Conservation (phyloP, 805 yeast species). For the Suhomyces kilbournensis region DNA sequence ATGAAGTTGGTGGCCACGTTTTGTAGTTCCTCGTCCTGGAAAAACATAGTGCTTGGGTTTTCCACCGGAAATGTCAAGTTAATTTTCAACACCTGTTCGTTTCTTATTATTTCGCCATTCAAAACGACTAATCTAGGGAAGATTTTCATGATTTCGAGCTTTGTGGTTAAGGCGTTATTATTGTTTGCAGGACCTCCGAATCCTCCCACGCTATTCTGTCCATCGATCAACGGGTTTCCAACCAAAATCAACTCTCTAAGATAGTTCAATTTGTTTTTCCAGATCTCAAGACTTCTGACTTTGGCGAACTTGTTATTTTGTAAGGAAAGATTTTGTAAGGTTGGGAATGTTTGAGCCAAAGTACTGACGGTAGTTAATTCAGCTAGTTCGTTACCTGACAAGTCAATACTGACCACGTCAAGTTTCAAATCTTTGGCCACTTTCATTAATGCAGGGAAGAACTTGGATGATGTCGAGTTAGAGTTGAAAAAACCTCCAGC, state of each 20-base stretch:
- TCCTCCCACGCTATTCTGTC: constrained; percentile 3
- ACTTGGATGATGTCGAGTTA: constrained; percentile 64
- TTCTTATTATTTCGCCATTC: constrained; percentile 76
- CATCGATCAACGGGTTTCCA: constrained; percentile 70
- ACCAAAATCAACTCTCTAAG: constrained; percentile 74
- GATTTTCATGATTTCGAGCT: constrained; percentile 58
- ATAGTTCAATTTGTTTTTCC: constrained; percentile 71
- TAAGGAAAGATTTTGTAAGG: constrained; percentile 72
- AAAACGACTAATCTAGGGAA: constrained; percentile 81
- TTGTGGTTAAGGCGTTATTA: constrained; percentile 38
- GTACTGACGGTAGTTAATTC: constrained; percentile 61
- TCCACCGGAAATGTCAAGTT: constrained; percentile 56
- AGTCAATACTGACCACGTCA: constrained; percentile 69
- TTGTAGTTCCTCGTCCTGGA: constrained; percentile 73
- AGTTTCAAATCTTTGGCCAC: constrained; percentile 55
- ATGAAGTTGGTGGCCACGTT: constrained; percentile 73
- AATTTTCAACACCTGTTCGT: constrained; percentile 55
- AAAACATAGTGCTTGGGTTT: constrained; percentile 64
- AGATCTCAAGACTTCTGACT: constrained; percentile 60
- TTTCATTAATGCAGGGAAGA: constrained; percentile 87
- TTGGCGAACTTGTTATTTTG: constrained; percentile 68
- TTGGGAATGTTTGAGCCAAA: constrained; percentile 72
- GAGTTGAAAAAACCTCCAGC: constrained; percentile 64
- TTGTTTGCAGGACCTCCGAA: background rate
- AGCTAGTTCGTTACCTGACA: constrained; percentile 56